Base-by-base conservation (phyloP, 2,329 filamentous ascomycete genomes). In the Aspergillus neoniger region DNA sequence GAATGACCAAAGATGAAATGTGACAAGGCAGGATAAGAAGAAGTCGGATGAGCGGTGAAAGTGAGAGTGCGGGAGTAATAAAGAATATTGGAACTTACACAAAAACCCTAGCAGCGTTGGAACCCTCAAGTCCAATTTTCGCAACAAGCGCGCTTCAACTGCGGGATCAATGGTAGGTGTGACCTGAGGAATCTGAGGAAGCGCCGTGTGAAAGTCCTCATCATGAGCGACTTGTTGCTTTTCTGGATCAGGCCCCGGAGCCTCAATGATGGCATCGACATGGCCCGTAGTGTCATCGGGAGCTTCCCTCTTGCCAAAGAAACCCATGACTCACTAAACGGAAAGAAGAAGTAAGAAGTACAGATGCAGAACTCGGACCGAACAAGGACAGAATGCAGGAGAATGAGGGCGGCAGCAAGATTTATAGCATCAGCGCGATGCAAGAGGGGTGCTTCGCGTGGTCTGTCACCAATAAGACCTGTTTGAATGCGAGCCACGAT, bases 61-160 rank as follows among this genome's bases (percentile, higher is more conserved):
- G 21, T 10, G 9, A 4, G 36, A 15, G 17, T n/a, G 39, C 38
- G 4, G 38, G 19, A 28, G n/a, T 2, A 6, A 44, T n/a, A 8
- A 39, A 19, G 32, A 14, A 36, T 36, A 21, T 10, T 4, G 14
- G 49, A 17, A 57, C 73, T 61, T 73, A 79, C 77, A 79, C 59
- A 79, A 69, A 55, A 76, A 77, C 2, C 67, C 75, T 54, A 77
- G 63, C 25, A 79, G 64, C 0, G 71, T 72, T 4, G 74, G 74
- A 17, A 79, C 65, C 36, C 71, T 67, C 55, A 58, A 62, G 54
- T 79, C 77, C 55, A 79, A 49, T 60, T 79, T 79, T 12, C 72
- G 68, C 48, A 79, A 54, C 3, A 79, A 67, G 14, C 71, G 70
- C 28, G 66, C 67, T 61, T 79, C 77, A 21, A 77, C 36, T 25